phyloP scores from a whole-genome alignment of 345 rosid species.

The Bruguiera parviflora region DNA sequence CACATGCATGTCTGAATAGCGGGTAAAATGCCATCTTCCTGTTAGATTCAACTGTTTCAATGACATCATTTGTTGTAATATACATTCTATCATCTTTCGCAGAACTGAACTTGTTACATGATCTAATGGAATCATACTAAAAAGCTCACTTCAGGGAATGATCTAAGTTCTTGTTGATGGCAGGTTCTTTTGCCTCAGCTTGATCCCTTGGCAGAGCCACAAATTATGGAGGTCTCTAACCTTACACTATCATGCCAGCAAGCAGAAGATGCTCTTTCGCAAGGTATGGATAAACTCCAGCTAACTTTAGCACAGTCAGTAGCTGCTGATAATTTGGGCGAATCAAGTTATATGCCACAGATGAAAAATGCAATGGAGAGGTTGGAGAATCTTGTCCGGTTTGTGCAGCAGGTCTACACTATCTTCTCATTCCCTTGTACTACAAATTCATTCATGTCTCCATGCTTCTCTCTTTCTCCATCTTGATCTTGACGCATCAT shows the following conservation, averaged over 20 bases:
- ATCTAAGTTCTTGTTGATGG: slow-evolving; percentile 4
- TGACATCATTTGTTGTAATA: too few relatives aligned
- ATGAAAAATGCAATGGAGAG: slow-evolving; percentile 65
- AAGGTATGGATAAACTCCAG: slow-evolving; percentile 87
- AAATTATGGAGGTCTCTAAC: slow-evolving; percentile 44
- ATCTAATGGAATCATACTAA: too few relatives aligned
- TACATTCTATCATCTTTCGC: too few relatives aligned
- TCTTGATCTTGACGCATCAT: background rate
- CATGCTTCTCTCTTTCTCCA: background rate
- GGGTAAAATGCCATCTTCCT: too few relatives aligned
- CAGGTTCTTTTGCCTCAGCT: slow-evolving; percentile 80
- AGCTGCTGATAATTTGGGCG: slow-evolving; percentile 56
- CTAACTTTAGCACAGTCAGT: slow-evolving; percentile 61
- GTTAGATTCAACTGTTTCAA: too few relatives aligned
- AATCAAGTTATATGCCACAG: slow-evolving; percentile 53
- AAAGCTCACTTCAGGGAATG: too few relatives aligned
- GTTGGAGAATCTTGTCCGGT: slow-evolving; percentile 72
- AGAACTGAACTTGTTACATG: too few relatives aligned
- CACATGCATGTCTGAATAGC: too few relatives aligned
- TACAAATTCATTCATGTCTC: background rate
- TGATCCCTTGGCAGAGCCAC: slow-evolving; percentile 63
- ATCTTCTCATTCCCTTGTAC: background rate
- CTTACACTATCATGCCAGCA: slow-evolving; percentile 76
- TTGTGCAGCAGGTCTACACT: slow-evolving; percentile 63
- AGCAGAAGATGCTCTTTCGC: slow-evolving; percentile 93